Conservation (phyloP, 2,329 filamentous ascomycete species). For the Aspergillus sp. region DNA sequence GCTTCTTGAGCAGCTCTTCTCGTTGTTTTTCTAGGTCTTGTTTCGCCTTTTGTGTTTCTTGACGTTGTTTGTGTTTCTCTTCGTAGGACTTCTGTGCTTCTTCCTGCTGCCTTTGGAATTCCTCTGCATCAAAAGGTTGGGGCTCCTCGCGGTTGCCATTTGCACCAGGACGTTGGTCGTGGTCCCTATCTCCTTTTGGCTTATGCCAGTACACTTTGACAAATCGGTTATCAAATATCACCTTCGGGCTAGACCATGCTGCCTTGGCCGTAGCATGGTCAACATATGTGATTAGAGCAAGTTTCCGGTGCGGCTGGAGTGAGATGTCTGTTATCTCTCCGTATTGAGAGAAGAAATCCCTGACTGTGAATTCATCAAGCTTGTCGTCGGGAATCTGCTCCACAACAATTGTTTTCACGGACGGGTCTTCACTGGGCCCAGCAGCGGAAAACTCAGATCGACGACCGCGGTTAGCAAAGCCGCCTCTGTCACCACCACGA, state of each 20-base stretch:
- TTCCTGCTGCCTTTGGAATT: slow-evolving; percentile 55
- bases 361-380: slow-evolving; percentile 54
- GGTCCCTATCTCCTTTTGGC: slow-evolving; percentile 37
- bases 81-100: slow-evolving; percentile 59
- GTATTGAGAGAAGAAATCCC: slow-evolving; percentile 59
- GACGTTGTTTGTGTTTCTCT: slow-evolving; percentile 52
- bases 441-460: slow-evolving; percentile 55
- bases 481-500: slow-evolving; percentile 46
- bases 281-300: slow-evolving; percentile 58
- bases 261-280: slow-evolving; percentile 52
- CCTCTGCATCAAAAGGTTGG: slow-evolving; percentile 53
- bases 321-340: slow-evolving; percentile 56
- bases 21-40: slow-evolving; percentile 55
- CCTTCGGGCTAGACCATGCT: slow-evolving; percentile 61
- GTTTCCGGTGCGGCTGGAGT: slow-evolving; percentile 53
- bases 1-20: slow-evolving; percentile 51
- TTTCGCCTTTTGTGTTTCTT: slow-evolving; percentile 53
- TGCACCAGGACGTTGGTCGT: slow-evolving; percentile 21
- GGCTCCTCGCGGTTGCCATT: slow-evolving; percentile 33
- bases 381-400: slow-evolving; percentile 62
- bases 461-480: slow-evolving; percentile 38
- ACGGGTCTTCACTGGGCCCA: slow-evolving; percentile 54
- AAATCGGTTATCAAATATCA: slow-evolving; percentile 64
- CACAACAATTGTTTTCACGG: slow-evolving; percentile 58
- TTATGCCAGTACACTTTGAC: slow-evolving; percentile 66